Conservation (phyloP, 2,329 filamentous ascomycete genomes). For the Pleomassaria siparia region DNA sequence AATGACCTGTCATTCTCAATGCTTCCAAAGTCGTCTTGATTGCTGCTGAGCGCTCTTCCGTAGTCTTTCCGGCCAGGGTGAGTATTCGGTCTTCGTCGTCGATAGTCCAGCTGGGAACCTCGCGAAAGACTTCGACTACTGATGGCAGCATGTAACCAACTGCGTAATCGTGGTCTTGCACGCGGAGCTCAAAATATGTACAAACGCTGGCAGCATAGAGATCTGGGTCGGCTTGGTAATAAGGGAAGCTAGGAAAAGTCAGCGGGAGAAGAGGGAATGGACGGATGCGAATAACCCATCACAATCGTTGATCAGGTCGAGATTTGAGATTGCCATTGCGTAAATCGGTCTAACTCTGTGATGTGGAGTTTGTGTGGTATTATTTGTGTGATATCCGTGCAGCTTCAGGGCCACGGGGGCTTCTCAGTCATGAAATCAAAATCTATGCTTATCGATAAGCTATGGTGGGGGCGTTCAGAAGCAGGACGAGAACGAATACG, state of each 20-base stretch:
- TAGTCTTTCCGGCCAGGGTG: conserved; percentile 60
- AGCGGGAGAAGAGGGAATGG: conserved; percentile 2
- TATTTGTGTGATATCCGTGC: too few relatives aligned
- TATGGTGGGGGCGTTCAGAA: not conserved
- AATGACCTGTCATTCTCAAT: conserved; percentile 71
- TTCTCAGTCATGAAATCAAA: too few relatives aligned
- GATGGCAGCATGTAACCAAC: conserved; percentile 63
- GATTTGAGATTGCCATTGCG: conserved; percentile 48
- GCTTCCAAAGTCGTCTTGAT: conserved; percentile 62
- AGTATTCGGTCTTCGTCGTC: conserved; percentile 64
- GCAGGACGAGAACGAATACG: too few relatives aligned
- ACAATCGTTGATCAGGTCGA: conserved; percentile 60
- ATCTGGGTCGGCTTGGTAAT: conserved; percentile 62
- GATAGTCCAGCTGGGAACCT: conserved; percentile 63
- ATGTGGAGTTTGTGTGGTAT: conserved; percentile 1
- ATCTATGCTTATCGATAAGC: conserved; percentile 9
- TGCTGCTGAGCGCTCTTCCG: conserved; percentile 62
- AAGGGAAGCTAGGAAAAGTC: conserved; percentile 67
- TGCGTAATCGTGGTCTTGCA: conserved; percentile 62
- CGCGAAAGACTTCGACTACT: conserved; percentile 59
- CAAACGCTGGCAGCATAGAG: conserved; percentile 57
- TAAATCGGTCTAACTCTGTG: not conserved
- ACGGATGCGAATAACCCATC: conserved; percentile 47
- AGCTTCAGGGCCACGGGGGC: too few relatives aligned
- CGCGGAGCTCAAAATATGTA: conserved; percentile 66